Conservation (phyloP, 2,329 filamentous ascomycete species). For the Fusarium cicatricum region DNA sequence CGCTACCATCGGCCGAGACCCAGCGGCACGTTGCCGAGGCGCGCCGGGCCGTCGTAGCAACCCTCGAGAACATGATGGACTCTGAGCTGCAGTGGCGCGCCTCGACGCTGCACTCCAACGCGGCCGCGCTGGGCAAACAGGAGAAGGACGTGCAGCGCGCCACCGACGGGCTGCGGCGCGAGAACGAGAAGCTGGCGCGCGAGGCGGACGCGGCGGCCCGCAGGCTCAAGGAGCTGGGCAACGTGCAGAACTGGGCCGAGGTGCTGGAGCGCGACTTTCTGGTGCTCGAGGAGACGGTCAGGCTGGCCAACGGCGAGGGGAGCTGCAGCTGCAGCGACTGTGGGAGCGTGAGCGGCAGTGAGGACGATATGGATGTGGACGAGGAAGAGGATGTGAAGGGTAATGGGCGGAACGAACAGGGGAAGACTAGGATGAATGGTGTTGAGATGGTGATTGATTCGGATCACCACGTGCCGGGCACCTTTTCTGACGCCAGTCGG, state of each 20-base stretch:
- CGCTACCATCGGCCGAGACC: slow-evolving; percentile 53
- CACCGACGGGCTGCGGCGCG: slow-evolving; percentile 66
- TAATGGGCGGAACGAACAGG: slow-evolving; percentile 11
- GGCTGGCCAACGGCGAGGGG: slow-evolving; percentile 57
- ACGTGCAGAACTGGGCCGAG: slow-evolving; percentile 89
- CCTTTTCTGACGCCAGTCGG: slow-evolving; percentile 50
- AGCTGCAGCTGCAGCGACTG: slow-evolving; percentile 53
- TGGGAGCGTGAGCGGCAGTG: slow-evolving; percentile 38
- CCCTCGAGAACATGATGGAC: slow-evolving; percentile 75
- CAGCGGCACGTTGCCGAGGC: slow-evolving; percentile 63
- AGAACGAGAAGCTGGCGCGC: slow-evolving; percentile 71
- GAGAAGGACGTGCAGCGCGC: slow-evolving; percentile 70
- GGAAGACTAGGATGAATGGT: slow-evolving; percentile 20
- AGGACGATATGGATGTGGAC: slow-evolving; percentile 32
- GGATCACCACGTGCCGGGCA: slow-evolving; percentile 33
- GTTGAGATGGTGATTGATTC: slow-evolving; percentile 37
- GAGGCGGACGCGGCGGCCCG: slow-evolving; percentile 69
- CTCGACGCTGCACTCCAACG: slow-evolving; percentile 73
- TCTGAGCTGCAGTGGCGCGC: slow-evolving; percentile 73
- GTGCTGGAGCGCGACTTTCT: slow-evolving; percentile 75
- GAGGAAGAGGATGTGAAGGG: slow-evolving; percentile 15
- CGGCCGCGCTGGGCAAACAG: slow-evolving; percentile 70
- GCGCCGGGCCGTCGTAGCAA: slow-evolving; percentile 66
- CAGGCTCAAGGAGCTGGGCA: slow-evolving; percentile 78
- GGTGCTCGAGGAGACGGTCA: slow-evolving; percentile 70